These are phyloP conservation scores for Daldinia decipiens DNA, from an alignment of 495 filamentous ascomycete species.

Conservation along the genomic window DNA sequence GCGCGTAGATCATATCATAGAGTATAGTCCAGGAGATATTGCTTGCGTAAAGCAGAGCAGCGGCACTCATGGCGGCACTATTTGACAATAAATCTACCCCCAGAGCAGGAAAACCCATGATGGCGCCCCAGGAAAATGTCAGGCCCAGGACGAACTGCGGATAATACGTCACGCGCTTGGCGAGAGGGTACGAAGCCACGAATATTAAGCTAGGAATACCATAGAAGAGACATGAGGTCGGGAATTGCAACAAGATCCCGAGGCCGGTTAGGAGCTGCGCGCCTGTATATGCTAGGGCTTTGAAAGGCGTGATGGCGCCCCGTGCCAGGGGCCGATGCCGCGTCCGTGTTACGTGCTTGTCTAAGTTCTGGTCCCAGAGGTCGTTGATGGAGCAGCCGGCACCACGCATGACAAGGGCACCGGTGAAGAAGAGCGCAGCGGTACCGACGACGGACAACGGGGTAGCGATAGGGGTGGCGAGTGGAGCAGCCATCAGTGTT, in stretches of 20 bases:
- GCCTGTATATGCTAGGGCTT: constrained; percentile 84
- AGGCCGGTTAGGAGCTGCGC: constrained; percentile 83
- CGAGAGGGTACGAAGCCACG: constrained; percentile 86
- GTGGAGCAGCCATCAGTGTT: constrained; percentile 75
- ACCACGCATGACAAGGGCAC: constrained; percentile 94
- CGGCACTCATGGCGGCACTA: constrained; percentile 69
- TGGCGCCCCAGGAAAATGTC: constrained; percentile 96
- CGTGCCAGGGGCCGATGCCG: constrained; percentile 89
- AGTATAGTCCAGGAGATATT: constrained; percentile 94
- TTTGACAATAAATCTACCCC: constrained; percentile 82
- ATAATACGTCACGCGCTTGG: constrained; percentile 94
- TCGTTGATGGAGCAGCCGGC: constrained; percentile 99
- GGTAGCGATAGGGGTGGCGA: constrained; percentile 66
- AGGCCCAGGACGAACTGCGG: constrained; percentile 91
- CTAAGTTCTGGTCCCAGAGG: constrained; percentile 93
- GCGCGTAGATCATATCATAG: constrained; percentile 99
- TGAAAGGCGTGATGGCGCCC: constrained; percentile 77
- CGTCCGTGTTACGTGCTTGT: constrained; percentile 89
- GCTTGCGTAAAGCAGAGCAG: constrained; percentile 80
- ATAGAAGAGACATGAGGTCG: constrained; percentile 83
- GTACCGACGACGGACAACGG: constrained; percentile 69
- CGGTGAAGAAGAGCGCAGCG: constrained; percentile 80
- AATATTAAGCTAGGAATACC: constrained; percentile 85
- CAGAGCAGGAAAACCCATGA: constrained; percentile 95
- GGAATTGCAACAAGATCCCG: constrained; percentile 86